Conservation (phyloP, 2,329 filamentous ascomycete species). For the Verticillium alfalfae region DNA sequence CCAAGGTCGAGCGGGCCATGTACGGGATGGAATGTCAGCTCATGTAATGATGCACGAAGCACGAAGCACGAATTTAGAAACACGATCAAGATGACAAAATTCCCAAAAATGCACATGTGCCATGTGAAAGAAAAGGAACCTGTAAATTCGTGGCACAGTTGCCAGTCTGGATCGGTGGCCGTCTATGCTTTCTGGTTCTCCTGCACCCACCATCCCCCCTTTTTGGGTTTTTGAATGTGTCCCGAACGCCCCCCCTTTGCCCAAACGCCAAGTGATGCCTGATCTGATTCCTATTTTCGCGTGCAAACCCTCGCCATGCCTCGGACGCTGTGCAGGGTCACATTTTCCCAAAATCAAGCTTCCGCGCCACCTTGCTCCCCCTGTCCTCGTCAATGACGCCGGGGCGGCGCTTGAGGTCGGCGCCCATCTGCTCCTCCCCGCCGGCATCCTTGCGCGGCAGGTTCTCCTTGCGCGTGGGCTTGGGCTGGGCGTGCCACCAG, state of each 20-base stretch:
- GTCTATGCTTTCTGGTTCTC: background rate
- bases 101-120: background rate
- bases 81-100: too few relatives aligned
- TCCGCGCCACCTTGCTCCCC: slow-evolving; percentile 72
- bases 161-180: background rate
- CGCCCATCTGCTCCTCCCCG: slow-evolving; percentile 69
- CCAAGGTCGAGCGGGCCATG: slow-evolving; percentile 91
- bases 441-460: slow-evolving; percentile 72
- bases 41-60: slow-evolving; percentile 53
- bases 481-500: slow-evolving; percentile 82
- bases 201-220: slow-evolving; percentile 1
- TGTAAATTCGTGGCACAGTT: background rate
- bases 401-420: slow-evolving; percentile 73
- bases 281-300: background rate
- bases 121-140: background rate
- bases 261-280: slow-evolving; percentile 8
- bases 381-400: slow-evolving; percentile 66
- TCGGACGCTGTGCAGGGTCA: slow-evolving; percentile 8
- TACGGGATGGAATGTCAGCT: slow-evolving; percentile 85
- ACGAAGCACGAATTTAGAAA: background rate
- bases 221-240: background rate
- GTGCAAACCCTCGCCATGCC: background rate
- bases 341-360: slow-evolving; percentile 65
- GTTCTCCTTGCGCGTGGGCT: slow-evolving; percentile 75
- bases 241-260: background rate